phyloP scores from a whole-genome alignment of 2,329 filamentous ascomycete genomes.

The Lachnellula suecica region DNA sequence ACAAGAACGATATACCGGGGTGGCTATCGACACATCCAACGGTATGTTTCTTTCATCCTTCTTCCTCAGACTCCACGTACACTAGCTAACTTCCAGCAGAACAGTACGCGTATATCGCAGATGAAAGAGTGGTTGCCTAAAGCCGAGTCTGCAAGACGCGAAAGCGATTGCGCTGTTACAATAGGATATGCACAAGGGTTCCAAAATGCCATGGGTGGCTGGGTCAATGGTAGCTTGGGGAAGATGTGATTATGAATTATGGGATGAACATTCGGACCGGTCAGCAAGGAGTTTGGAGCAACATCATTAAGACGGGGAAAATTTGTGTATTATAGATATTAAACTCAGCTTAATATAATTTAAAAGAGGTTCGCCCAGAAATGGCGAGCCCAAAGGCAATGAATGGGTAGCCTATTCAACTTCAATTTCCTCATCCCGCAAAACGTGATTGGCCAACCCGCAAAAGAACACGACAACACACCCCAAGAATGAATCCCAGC shows the following conservation, averaged over 20 bases:
- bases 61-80: no score
- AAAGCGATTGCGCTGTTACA: conserved; percentile 48
- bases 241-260: not conserved
- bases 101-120: conserved; percentile 62
- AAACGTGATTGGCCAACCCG: no score
- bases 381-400: no score
- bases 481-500: no score
- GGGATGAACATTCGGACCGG: not conserved
- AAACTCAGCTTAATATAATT: no score
- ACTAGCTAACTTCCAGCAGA: conserved; percentile 38
- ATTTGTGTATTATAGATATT: no score
- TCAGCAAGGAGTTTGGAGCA: not conserved
- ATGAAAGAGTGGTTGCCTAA: conserved; percentile 63
- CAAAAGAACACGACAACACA: not conserved
- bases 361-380: no score
- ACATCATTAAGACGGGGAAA: no score
- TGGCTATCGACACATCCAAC: conserved; percentile 77
- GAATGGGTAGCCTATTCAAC: no score
- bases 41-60: conserved; percentile 44
- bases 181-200: not conserved
- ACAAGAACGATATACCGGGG: conserved; percentile 58
- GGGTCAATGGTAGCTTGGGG: not conserved
- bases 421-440: no score
- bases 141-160: conserved; percentile 51
- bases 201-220: not conserved